phyloP scores from a whole-genome alignment of 1,139 yeast species.

The Yamadazyma friedrichii region DNA sequence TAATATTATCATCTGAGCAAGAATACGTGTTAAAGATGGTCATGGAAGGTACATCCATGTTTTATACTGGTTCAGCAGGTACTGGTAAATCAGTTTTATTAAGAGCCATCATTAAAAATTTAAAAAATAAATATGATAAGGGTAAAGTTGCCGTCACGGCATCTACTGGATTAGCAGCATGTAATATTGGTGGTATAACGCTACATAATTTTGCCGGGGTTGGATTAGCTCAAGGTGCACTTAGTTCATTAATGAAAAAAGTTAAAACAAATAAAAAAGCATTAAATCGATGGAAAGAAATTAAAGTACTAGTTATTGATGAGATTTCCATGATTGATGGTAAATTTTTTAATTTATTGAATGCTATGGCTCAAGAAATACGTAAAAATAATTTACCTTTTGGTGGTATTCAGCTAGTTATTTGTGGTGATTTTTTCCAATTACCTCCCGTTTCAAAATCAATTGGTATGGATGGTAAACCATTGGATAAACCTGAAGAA shows the following conservation, averaged over 20 bases:
- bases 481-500: slow-evolving; percentile 18
- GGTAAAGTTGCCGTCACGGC: slow-evolving; percentile 81
- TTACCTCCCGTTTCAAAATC: slow-evolving; percentile 71
- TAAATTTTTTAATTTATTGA: slow-evolving; percentile 65
- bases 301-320: slow-evolving; percentile 72
- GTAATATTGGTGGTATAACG: slow-evolving; percentile 86
- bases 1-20: slow-evolving; percentile 41
- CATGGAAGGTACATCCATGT: slow-evolving; percentile 53
- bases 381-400: slow-evolving; percentile 58
- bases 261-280: slow-evolving; percentile 56
- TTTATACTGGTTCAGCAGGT: slow-evolving; percentile 95
- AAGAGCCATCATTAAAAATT: slow-evolving; percentile 62
- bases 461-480: slow-evolving; percentile 22
- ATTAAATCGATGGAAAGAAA: slow-evolving; percentile 56
- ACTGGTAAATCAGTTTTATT: slow-evolving; percentile 88
- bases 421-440: slow-evolving; percentile 91
- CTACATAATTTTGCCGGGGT: slow-evolving; percentile 85
- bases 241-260: slow-evolving; percentile 46
- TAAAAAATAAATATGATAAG: slow-evolving; percentile 45
- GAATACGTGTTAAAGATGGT: slow-evolving; percentile 38
- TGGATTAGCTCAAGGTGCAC: slow-evolving; percentile 59
- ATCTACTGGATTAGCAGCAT: slow-evolving; percentile 90
- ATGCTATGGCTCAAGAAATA: slow-evolving; percentile 58
- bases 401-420: slow-evolving; percentile 84
- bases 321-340: slow-evolving; percentile 92